Evolutionary conservation across 192 early-diverging fungal species (phyloP).

Genomic region (Coemansia guatemalensis): DNA sequence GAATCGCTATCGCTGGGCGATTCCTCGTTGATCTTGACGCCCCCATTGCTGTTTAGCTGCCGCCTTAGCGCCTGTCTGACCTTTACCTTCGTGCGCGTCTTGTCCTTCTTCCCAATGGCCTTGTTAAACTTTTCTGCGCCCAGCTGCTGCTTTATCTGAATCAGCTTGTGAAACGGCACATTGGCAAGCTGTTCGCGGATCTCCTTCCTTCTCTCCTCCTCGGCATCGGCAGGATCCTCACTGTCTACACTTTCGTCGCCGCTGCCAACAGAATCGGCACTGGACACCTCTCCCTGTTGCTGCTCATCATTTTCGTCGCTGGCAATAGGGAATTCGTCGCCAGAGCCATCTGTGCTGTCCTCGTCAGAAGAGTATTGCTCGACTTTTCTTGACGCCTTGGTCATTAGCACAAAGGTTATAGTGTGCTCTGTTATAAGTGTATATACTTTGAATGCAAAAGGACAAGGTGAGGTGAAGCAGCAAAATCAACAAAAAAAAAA

Average conservation of each 20-base stretch:
- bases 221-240: constrained; percentile 6
- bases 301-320: constrained; percentile 13
- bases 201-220: constrained; percentile 11
- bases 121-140: constrained; percentile 65
- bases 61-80: constrained; percentile 41
- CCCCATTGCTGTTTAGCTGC: constrained; percentile 8
- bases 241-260: background rate
- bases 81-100: constrained; percentile 32
- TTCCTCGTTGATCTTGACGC: constrained; percentile 23
- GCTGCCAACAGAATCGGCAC: background rate
- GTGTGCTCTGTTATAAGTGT: background rate
- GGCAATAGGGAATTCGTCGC: constrained; percentile 14
- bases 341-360: constrained; percentile 32
- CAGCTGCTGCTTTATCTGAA: constrained; percentile 74
- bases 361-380: constrained; percentile 53
- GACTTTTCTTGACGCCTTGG: constrained; percentile 16
- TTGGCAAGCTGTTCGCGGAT: constrained; percentile 59
- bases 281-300: constrained; percentile 4
- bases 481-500: constrained; percentile 7
- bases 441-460: background rate
- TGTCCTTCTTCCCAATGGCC: constrained; percentile 34
- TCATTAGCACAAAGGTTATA: constrained; percentile 10
- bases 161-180: constrained; percentile 77
- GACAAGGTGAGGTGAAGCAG: background rate
- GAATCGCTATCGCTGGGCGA: constrained; percentile 36